Base-by-base conservation (phyloP, 139 green algal genomes). In the Micractinium conductrix region DNA sequence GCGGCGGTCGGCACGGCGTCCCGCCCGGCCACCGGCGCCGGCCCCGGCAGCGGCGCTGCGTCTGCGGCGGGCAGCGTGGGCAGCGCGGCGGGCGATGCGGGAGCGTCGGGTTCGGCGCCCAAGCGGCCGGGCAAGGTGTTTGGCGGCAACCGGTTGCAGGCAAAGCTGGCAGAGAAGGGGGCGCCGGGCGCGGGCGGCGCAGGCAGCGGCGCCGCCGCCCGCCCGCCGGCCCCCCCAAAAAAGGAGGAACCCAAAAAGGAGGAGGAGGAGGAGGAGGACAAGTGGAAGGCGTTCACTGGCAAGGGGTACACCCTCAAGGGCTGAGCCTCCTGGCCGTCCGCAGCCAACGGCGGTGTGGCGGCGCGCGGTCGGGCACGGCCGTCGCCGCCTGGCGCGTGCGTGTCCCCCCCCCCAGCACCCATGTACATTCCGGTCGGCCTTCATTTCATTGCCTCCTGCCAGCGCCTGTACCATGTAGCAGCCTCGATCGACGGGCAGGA, bases 91-190 rank as follows among this genome's bases (percentile, higher is more conserved):
- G 73, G 44, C 26, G 53, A 40, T 5, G 53, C 53, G 22, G 17
- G 50, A 21, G 74, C 53, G 3, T 35, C 58, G 28, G 78, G 78
- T 1, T 83, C 78, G 5, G 78, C 60, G 38, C 78, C 78, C 78
- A 83, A 83, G 78, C 78, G 78, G 60, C 78, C 78, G 14, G 78
- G 78, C 78, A 83, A 83, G 60, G 78, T 83, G 58, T 74, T 83
- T 43, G 40, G 60, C 16, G 78, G 78, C 78, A 83, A 83, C 60
- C 78, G 78, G 30, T 60, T 83, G 78, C 78, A 83, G 60, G 60
- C 60, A 1, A 83, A 83, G 78, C 78, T 83, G 40, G 78, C 78
- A 26, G 78, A 83, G 19, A 81, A 81, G 53, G 37, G 10, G 44
- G 22, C 7, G 74, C 8, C 12, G 60, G 35, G 58, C 28, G n/a